phyloP scores from a whole-genome alignment of 2,329 filamentous ascomycete genomes.

The Talaromyces sp. region DNA sequence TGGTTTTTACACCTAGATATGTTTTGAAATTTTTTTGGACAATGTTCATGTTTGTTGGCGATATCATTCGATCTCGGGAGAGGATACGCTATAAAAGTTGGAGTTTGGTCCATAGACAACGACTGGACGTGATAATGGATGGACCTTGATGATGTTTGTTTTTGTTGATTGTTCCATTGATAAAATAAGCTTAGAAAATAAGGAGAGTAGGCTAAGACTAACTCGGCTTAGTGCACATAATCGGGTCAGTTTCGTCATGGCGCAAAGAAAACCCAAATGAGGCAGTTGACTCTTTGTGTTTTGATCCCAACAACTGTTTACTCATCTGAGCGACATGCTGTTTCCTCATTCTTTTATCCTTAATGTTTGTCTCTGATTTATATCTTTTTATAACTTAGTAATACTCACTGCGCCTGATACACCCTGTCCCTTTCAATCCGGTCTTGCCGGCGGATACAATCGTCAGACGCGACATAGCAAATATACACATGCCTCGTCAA shows the following conservation, averaged over 20 bases:
- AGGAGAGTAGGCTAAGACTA: background rate
- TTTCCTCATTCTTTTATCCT: background rate
- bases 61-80: background rate
- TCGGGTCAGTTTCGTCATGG: slow-evolving; percentile 5
- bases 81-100: background rate
- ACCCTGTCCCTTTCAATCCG: background rate
- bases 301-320: background rate
- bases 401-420: background rate
- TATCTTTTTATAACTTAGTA: background rate
- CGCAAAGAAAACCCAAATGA: slow-evolving; percentile 5
- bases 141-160: background rate
- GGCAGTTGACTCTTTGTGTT: slow-evolving; percentile 8
- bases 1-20: background rate
- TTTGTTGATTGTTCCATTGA: background rate
- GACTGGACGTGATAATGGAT: background rate
- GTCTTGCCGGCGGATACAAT: background rate
- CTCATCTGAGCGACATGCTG: background rate
- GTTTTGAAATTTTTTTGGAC: background rate
- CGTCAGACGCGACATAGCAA: background rate
- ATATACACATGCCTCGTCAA: slow-evolving; percentile 1
- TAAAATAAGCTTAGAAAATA: slow-evolving; percentile 1
- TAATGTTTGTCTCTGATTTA: background rate
- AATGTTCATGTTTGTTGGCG: background rate
- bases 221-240: background rate
- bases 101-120: background rate